These are phyloP conservation scores for Magnolia changhungtana DNA, from an alignment of 164 flowering plant species.

Conservation along the genomic window DNA sequence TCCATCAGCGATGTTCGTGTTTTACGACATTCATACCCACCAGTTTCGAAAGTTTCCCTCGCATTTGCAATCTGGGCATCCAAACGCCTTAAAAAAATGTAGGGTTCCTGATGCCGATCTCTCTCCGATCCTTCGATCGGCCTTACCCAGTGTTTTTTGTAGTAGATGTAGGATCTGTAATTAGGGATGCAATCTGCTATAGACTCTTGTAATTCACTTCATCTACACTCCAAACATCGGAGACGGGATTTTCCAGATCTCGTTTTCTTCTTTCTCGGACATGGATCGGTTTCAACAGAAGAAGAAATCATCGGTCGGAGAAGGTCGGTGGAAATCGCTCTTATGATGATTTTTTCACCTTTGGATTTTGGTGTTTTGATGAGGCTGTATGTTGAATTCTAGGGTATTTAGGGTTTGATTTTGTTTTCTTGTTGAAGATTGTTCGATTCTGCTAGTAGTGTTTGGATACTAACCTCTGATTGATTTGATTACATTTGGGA, in stretches of 20 bases:
- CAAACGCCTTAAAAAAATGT: no score
- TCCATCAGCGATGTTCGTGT: no score
- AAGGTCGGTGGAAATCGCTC: neutral
- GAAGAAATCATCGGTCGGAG: neutral
- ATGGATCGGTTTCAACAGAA: slow-evolving; percentile 1
- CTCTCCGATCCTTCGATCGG: no score
- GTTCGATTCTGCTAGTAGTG: neutral
- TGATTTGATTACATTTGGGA: neutral
- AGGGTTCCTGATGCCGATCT: no score
- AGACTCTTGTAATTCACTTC: no score
- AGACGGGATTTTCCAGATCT: neutral
- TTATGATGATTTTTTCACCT: neutral
- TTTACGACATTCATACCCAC: no score
- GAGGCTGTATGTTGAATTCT: neutral
- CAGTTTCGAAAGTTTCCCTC: no score
- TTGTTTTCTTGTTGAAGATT: neutral
- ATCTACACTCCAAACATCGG: no score
- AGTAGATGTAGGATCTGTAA: no score
- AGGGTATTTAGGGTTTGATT: neutral
- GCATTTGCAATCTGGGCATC: no score
- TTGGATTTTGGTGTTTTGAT: neutral
- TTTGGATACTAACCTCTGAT: neutral
- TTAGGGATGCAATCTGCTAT: no score
- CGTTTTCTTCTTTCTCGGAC: neutral
- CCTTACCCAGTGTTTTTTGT: no score